phyloP scores from a whole-genome alignment of 73 alveolate genomes.

The Tetrahymena elliotti region DNA sequence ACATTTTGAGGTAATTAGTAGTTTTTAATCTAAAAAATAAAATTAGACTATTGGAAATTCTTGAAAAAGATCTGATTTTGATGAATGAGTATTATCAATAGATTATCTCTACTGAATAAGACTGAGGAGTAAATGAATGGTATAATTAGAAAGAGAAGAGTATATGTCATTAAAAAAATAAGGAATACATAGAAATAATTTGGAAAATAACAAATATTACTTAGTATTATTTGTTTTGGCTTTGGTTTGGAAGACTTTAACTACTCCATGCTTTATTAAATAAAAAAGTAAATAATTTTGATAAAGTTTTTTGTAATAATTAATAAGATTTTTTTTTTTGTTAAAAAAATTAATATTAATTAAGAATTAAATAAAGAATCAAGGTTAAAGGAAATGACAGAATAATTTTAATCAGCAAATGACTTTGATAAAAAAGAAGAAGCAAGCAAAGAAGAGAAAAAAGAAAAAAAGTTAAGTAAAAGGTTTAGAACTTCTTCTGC shows the following conservation, averaged over 20 bases:
- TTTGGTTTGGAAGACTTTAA: neutral
- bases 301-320: no score
- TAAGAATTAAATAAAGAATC: neutral
- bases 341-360: neutral
- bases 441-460: neutral
- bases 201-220: neutral
- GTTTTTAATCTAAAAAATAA: neutral
- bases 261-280: neutral
- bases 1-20: neutral
- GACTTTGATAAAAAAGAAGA: neutral
- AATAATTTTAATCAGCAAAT: neutral
- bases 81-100: neutral
- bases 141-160: neutral
- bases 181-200: neutral
- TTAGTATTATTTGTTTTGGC: no score
- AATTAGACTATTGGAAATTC: neutral
- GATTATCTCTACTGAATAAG: neutral
- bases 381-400: neutral
- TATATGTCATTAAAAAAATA: neutral
- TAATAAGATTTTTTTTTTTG: neutral
- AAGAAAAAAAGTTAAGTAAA: neutral
- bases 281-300: neutral
- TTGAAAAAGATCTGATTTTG: neutral
- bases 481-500: neutral
- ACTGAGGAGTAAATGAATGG: neutral